A percentile compares a stretch with the other conserved stretches of the same genome.
Evolutionary conservation across 2,329 filamentous ascomycete genomes (phyloP).

Genomic region (Microdochium trichocladiopsis): DNA sequence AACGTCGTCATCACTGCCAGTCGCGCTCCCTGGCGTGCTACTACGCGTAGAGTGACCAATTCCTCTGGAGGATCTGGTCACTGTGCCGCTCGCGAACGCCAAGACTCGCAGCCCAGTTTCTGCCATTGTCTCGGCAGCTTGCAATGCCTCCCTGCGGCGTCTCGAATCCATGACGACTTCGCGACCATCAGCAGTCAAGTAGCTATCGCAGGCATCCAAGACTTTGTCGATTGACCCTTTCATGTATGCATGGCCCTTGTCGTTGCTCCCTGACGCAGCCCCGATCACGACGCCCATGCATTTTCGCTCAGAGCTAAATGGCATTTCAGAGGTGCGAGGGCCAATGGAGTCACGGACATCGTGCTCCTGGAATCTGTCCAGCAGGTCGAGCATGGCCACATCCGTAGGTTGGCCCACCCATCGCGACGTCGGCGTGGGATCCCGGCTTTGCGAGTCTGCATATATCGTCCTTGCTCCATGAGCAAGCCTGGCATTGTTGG

Average conservation of each 20-base stretch:
- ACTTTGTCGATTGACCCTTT: constrained; percentile 91
- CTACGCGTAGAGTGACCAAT: constrained; percentile 46
- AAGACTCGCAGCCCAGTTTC: constrained; percentile 83
- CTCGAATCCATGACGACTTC: constrained; percentile 79
- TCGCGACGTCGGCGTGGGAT: constrained; percentile 62
- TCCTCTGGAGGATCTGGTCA: constrained; percentile 17
- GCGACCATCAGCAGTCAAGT: constrained; percentile 76
- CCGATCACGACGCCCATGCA: constrained; percentile 97
- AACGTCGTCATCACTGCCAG: constrained; percentile 53
- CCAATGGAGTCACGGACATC: constrained; percentile 84
- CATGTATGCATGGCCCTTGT: constrained; percentile 82
- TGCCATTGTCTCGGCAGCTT: constrained; percentile 82
- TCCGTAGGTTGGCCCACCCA: constrained; percentile 98
- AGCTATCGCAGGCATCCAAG: constrained; percentile 81
- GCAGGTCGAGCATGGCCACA: constrained; percentile 88
- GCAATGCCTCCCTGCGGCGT: constrained; percentile 64
- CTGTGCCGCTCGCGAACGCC: constrained; percentile 76
- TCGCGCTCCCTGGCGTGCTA: constrained; percentile 40
- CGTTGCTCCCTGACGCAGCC: constrained; percentile 45
- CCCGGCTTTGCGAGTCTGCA: constrained; percentile 72
- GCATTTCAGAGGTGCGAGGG: constrained; percentile 75
- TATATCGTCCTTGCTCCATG: constrained; percentile 72
- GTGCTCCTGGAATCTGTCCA: constrained; percentile 86
- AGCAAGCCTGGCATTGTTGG: constrained; percentile 84
- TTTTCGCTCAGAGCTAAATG: constrained; percentile 95